Percentiles rank a stretch among this genome's conserved stretches.
Conservation (phyloP, 164 flowering plant genomes). For the Dillenia suffruticosa region DNA sequence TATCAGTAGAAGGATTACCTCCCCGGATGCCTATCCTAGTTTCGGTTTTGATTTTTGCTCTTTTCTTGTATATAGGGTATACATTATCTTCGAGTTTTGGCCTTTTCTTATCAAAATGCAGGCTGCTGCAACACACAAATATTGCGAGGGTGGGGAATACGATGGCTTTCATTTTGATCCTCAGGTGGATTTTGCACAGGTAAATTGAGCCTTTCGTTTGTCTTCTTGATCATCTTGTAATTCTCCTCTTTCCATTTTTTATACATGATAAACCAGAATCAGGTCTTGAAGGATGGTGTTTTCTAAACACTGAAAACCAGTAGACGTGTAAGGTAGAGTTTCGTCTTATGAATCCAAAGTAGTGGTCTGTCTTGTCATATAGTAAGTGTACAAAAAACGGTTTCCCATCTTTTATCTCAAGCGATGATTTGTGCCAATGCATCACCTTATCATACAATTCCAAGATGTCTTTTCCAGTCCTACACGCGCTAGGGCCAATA, state of each 20-base stretch:
- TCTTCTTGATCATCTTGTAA: not conserved
- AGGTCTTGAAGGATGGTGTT: too few relatives aligned
- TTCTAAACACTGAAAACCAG: too few relatives aligned
- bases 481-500: not conserved
- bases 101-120: not conserved
- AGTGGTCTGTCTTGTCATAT: not conserved
- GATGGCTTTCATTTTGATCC: constrained; percentile 32
- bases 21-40: too few relatives aligned
- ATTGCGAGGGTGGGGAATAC: constrained; percentile 13
- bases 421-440: too few relatives aligned
- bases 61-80: not conserved
- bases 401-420: too few relatives aligned
- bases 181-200: constrained; percentile 35
- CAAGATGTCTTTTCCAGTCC: too few relatives aligned
- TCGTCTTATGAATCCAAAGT: too few relatives aligned
- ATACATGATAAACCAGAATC: not conserved
- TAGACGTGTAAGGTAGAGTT: too few relatives aligned
- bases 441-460: too few relatives aligned
- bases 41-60: too few relatives aligned
- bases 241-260: not conserved
- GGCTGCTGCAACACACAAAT: too few relatives aligned
- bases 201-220: constrained; percentile 3
- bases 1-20: too few relatives aligned
- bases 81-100: not conserved
- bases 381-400: not conserved